Base-by-base conservation (phyloP, 768 basidiomycete genomes). In the Vararia minispora region DNA sequence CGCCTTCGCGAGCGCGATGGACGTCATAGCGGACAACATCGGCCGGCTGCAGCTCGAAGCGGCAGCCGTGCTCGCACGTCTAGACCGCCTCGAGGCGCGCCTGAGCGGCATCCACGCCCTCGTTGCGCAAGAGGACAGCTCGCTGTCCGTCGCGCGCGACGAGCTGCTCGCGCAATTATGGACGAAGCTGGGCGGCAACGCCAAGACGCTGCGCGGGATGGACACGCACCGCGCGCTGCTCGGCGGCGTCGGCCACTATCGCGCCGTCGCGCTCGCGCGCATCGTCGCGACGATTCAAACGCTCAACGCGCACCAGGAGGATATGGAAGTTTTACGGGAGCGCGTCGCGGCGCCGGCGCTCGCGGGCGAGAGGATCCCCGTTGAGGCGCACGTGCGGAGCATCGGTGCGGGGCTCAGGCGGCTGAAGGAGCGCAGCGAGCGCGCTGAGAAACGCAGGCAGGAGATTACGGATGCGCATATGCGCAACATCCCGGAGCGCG, bases 281-380 rank as follows among this genome's bases (percentile, higher is more conserved):
- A 80, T 88, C n/a, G 68, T 66, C 23, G 72, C 71, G 0, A 71
- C 80, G 11, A 51, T 82, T 48, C 74, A 76, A 36, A 65, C 73
- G 8, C 58, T 88, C 44, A 58, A 72, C 21, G 61, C 62, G 27
- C 71, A 86, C 74, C 72, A 71, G 45, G 75, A 71, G 25, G 82
- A 86, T 44, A 74, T 87, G 65, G 81, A 83, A 52, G 81, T 83
- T 30, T 58, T 88, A 43, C 64, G 84, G 43, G 79, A 83, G 51
- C 64, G 79, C 13, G 79, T 83, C 1, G 70, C 80, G 4, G 69
- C 73, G 23, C 83, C 85, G 1, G 74, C 75, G 35, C 56, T 87
- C 4, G 54, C 71, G 9, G 75, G 72, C 4, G 57, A 70, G n/a
- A 61, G 59, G 28, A 63, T 85, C 12, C 79, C 83, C 4, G 60